Evolutionary conservation across 2,329 filamentous ascomycete genomes (phyloP), one percentile per base, ranked within the genome.

Genomic region (Ramularia endophylla): DNA sequence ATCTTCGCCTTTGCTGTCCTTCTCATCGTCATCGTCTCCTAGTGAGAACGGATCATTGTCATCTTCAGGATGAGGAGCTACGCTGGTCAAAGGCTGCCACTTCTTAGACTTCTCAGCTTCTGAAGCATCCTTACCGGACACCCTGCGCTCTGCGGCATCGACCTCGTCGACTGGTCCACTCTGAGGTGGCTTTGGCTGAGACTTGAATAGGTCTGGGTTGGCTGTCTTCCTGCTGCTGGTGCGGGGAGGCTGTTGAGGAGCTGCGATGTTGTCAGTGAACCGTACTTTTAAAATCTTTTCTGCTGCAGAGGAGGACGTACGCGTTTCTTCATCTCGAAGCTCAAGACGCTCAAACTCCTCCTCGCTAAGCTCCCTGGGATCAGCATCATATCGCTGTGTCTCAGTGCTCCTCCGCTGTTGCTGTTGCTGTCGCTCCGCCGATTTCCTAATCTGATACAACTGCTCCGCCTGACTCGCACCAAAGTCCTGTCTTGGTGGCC

Each of bases 41-140:
- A 98, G 75, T 58, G 88, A 95, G 68, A 98, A 98, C 0, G 92
- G 92, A 59, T 98, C 92, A 56, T 95, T 90, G 54, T 97, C 71
- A 52, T 97, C 70, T 47, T 95, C 84, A 11, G 90, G 89, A 49
- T 78, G 83, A 1, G 89, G 87, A 50, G 94, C 86, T 20, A 95
- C 80, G 0, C 83, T 76, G 9, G 89, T 87, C 54, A 98, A 70
- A 8, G 92, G 90, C 65, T 98, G 90, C 92, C 92, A 98, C 70
- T 98, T 98, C 75, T 89, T 95, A 33, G 78, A 67, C 68, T 88
- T 92, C 51, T 69, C 66, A 35, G 73, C 71, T 18, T 50, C 48
- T 5, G 43, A 19, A 8, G 43, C 39, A 25, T 48, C 45, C 35
- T 48, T 47, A 29, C 33, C 39, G 18, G 48, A 38, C 11, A 36